Percentiles rank a stretch among this genome's conserved stretches.
These are phyloP conservation scores for Scleroderma citrinum DNA, from an alignment of 768 basidiomycete species.

Conservation along the genomic window DNA sequence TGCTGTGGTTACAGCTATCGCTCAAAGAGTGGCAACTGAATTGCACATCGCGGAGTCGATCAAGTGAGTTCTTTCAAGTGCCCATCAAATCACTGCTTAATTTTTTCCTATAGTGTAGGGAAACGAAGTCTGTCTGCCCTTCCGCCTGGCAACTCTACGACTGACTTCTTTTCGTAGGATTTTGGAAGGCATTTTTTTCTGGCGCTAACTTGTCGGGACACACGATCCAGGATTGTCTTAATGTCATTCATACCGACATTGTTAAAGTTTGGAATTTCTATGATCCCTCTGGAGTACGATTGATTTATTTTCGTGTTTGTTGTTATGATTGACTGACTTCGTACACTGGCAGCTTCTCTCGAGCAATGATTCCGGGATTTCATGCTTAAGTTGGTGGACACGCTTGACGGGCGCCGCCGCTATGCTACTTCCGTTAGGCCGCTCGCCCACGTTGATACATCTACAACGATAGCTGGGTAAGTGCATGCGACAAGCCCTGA, in stretches of 20 bases:
- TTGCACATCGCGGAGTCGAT: not conserved
- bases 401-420: not conserved
- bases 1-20: not conserved
- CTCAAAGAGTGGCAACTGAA: not conserved
- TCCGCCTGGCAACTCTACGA: not conserved
- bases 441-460: too few relatives aligned
- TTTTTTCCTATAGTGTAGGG: not conserved
- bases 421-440: too few relatives aligned
- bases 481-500: not conserved
- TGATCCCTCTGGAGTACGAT: not conserved
- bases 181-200: not conserved
- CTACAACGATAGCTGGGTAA: not conserved
- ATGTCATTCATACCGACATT: not conserved
- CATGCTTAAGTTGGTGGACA: not conserved
- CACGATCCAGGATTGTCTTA: not conserved
- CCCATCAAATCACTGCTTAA: not conserved
- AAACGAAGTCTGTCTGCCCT: not conserved
- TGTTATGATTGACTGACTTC: not conserved
- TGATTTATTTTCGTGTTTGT: not conserved
- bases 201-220: not conserved
- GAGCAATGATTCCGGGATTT: not conserved
- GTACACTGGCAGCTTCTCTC: not conserved
- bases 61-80: not conserved
- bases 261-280: not conserved
- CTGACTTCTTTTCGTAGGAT: not conserved